Percentiles rank a stretch among this genome's conserved stretches.
Evolutionary conservation across 805 yeast species (phyloP).

Genomic region (Babjeviella inositovora): DNA sequence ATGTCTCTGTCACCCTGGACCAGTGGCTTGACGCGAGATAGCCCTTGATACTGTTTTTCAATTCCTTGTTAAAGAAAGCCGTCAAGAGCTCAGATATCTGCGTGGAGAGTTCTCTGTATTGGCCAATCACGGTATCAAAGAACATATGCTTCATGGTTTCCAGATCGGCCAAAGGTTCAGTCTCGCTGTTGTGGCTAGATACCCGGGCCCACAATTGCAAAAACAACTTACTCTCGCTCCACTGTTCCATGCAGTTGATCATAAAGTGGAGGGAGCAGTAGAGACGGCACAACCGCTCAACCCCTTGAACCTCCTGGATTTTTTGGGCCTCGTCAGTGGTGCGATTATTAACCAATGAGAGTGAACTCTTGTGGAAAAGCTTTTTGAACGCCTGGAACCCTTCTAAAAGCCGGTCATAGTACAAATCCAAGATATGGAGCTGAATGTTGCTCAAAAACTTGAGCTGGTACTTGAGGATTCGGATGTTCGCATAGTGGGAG

Average conservation of each 20-base stretch:
- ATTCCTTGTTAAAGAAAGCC: too few relatives aligned
- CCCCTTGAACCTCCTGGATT: slow-evolving; percentile 8
- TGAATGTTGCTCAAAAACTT: slow-evolving; percentile 44
- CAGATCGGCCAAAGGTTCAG: background rate
- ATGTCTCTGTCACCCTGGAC: too few relatives aligned
- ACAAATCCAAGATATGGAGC: slow-evolving; percentile 34
- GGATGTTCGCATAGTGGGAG: slow-evolving; percentile 32
- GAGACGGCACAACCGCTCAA: slow-evolving; percentile 9
- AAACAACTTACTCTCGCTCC: slow-evolving; percentile 11
- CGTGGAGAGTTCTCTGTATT: too few relatives aligned
- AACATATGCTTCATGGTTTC: too few relatives aligned
- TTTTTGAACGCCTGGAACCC: slow-evolving; percentile 19
- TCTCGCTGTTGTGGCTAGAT: slow-evolving; percentile 3
- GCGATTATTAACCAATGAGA: too few relatives aligned
- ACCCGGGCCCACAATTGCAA: slow-evolving; percentile 7
- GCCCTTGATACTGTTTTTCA: too few relatives aligned
- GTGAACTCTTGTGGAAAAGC: slow-evolving; percentile 3
- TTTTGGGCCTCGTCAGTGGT: slow-evolving; percentile 4
- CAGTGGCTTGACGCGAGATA: too few relatives aligned
- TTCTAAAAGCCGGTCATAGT: slow-evolving; percentile 22
- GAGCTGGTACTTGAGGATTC: slow-evolving; percentile 32
- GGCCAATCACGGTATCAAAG: too few relatives aligned
- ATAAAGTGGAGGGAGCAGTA: slow-evolving; percentile 8
- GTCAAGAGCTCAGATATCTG: too few relatives aligned
- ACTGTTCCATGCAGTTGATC: slow-evolving; percentile 5